These are phyloP conservation scores for Oldenlandia corymbosa DNA, from an alignment of 257 asterid species.

Conservation along the genomic window DNA sequence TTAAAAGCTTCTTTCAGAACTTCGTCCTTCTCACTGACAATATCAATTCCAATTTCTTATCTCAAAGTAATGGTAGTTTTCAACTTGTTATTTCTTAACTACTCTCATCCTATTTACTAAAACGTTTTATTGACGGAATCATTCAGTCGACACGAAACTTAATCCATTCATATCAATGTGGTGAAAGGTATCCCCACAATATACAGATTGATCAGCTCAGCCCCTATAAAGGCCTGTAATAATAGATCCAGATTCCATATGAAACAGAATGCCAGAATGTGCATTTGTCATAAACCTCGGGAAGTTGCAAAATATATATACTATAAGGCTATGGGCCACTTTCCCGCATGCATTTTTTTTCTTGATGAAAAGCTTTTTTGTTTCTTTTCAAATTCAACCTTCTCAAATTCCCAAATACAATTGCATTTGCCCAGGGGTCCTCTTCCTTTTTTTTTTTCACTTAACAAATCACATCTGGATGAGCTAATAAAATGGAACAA, in stretches of 20 bases:
- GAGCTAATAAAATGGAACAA: no score
- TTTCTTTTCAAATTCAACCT: neutral
- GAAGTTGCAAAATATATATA: neutral
- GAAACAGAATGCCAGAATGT: neutral
- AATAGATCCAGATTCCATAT: neutral
- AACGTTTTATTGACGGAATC: no score
- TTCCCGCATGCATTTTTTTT: neutral
- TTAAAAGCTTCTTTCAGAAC: slow-evolving; percentile 1
- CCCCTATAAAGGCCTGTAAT: no score
- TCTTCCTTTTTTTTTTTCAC: no score
- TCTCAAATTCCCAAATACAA: slow-evolving; percentile 1
- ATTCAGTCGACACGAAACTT: no score
- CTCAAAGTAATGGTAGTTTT: neutral
- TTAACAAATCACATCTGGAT: no score
- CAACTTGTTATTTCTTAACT: no score
- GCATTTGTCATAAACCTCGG: slow-evolving; percentile 3
- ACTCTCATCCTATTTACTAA: no score
- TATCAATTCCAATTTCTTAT: neutral
- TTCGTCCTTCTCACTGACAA: neutral
- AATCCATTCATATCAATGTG: no score
- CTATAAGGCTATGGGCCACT: neutral
- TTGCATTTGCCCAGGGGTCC: no score
- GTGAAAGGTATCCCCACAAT: no score
- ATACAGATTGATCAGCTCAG: no score
- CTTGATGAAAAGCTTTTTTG: neutral